phyloP scores from a whole-genome alignment of 805 yeast species.

The Saccharomycopsis guyanensis region DNA sequence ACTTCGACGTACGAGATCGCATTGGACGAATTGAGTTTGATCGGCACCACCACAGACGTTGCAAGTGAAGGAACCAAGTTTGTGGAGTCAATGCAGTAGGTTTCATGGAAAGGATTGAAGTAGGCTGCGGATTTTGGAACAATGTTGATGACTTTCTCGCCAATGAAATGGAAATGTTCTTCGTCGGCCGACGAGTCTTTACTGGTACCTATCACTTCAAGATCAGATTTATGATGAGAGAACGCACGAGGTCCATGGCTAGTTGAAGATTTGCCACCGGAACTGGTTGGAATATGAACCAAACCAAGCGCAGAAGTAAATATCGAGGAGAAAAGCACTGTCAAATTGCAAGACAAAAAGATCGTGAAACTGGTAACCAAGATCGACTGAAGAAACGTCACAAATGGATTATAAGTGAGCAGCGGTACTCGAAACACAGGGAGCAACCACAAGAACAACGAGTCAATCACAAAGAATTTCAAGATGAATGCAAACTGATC shows the following conservation, averaged over 20 bases:
- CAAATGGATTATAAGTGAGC: slow-evolving; percentile 53
- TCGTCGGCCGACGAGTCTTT: slow-evolving; percentile 20
- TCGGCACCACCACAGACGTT: slow-evolving; percentile 47
- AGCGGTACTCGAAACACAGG: slow-evolving; percentile 74
- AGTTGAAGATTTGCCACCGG: slow-evolving; percentile 25
- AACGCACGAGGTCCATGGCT: not conserved
- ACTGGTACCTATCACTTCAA: slow-evolving; percentile 10
- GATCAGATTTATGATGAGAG: not conserved
- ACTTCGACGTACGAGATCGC: slow-evolving; percentile 64
- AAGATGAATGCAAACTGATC: slow-evolving; percentile 30
- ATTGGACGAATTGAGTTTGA: slow-evolving; percentile 72
- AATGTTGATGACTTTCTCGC: slow-evolving; percentile 77
- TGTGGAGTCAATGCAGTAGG: slow-evolving; percentile 48
- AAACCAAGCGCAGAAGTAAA: slow-evolving; percentile 6
- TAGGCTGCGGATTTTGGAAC: slow-evolving; percentile 86
- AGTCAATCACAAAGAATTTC: slow-evolving; percentile 70
- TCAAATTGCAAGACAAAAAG: slow-evolving; percentile 17
- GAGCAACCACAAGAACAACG: slow-evolving; percentile 57
- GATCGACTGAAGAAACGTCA: slow-evolving; percentile 27
- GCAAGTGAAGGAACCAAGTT: slow-evolving; percentile 22
- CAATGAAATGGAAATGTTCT: slow-evolving; percentile 62
- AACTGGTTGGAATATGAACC: slow-evolving; percentile 22
- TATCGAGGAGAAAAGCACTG: slow-evolving; percentile 15
- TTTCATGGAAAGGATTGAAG: slow-evolving; percentile 65
- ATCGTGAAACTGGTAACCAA: slow-evolving; percentile 18